phyloP scores from a whole-genome alignment of 2,329 filamentous ascomycete genomes.

The Coniella vitis region DNA sequence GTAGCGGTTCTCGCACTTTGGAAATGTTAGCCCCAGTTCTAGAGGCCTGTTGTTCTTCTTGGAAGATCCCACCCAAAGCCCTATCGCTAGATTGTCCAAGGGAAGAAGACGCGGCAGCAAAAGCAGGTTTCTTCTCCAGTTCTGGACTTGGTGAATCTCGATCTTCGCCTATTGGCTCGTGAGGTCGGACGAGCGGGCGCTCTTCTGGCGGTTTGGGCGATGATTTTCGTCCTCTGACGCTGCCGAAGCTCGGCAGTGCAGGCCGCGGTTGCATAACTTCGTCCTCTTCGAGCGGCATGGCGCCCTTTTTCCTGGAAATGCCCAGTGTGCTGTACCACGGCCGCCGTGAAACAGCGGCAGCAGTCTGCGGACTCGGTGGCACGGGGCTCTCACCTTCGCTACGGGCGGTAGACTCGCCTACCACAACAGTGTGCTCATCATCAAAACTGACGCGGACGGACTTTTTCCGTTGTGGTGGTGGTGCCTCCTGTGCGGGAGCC shows the following conservation, averaged over 20 bases:
- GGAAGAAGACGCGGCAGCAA: neutral
- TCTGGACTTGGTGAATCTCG: conserved; percentile 20
- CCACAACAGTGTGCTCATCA: conserved; percentile 51
- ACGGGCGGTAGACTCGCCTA: conserved; percentile 39
- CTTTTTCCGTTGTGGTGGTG: conserved; percentile 47
- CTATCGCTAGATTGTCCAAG: conserved; percentile 54
- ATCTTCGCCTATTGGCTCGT: conserved; percentile 28
- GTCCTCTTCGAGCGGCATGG: conserved; percentile 47
- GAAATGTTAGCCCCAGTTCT: conserved; percentile 51
- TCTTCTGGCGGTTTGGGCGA: conserved; percentile 48
- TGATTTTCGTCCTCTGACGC: conserved; percentile 58
- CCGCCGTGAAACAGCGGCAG: conserved; percentile 30
- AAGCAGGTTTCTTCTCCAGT: neutral
- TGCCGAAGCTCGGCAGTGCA: conserved; percentile 67
- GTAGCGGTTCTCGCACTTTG: conserved; percentile 56
- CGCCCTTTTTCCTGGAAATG: conserved; percentile 44
- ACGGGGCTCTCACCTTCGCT: conserved; percentile 33
- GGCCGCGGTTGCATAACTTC: conserved; percentile 69
- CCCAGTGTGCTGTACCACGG: conserved; percentile 47
- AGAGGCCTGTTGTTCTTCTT: conserved; percentile 35
- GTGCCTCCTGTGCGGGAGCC: conserved; percentile 27
- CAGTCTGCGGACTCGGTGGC: conserved; percentile 28
- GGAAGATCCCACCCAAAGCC: conserved; percentile 48
- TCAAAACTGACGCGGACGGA: conserved; percentile 73
- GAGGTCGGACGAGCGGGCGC: conserved; percentile 50